These are phyloP conservation scores for Lentinus brumalis DNA, from an alignment of 768 basidiomycete species.

Conservation along the genomic window DNA sequence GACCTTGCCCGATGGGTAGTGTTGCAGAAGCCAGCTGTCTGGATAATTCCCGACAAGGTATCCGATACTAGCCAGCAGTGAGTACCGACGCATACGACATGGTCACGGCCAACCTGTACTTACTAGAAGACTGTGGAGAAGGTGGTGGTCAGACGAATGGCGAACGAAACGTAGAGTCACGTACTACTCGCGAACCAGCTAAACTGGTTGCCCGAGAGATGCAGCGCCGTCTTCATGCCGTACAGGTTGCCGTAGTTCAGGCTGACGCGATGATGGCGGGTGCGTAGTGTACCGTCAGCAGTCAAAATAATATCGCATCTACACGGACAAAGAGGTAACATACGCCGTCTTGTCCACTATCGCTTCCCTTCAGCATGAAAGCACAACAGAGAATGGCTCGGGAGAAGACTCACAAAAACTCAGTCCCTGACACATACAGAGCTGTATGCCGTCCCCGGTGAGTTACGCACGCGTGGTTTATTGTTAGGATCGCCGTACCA, in stretches of 20 bases:
- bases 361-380: not conserved
- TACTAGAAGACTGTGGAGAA: constrained; percentile 20
- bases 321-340: no score
- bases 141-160: constrained; percentile 16
- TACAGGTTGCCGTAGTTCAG: constrained; percentile 35
- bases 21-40: constrained; percentile 33
- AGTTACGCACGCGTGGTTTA: not conserved
- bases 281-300: no score
- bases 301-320: no score
- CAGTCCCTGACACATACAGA: constrained; percentile 34
- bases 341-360: constrained; percentile 36
- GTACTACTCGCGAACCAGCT: constrained; percentile 21
- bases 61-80: constrained; percentile 22
- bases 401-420: constrained; percentile 21
- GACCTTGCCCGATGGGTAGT: constrained; percentile 24
- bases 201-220: constrained; percentile 18
- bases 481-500: not conserved
- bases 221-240: constrained; percentile 28
- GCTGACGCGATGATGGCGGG: not conserved
- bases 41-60: constrained; percentile 34
- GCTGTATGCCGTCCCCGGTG: not conserved
- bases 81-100: no score
- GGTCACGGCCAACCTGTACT: not conserved
- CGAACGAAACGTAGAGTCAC: not conserved
- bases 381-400: no score